Evolutionary conservation across 495 filamentous ascomycete genomes (phyloP).

Genomic region (Aspergillus haitiensis): DNA sequence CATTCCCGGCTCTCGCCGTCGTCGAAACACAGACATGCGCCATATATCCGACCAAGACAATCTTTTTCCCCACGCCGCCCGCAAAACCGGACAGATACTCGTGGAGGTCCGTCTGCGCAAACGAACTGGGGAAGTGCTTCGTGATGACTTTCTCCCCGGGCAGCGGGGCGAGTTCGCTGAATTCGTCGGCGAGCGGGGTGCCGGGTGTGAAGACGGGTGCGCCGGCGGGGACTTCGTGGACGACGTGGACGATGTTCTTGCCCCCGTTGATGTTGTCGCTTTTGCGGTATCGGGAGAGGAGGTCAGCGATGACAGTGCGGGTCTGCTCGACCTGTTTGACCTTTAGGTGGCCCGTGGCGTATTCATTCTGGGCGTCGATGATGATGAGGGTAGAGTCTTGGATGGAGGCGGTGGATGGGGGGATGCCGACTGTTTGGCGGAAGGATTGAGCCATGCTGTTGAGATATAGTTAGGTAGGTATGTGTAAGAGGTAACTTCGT

Average conservation of each 20-base stretch:
- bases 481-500: too few relatives aligned
- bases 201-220: constrained; percentile 61
- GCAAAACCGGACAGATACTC: constrained; percentile 37
- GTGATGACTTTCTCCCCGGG: constrained; percentile 47
- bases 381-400: constrained; percentile 58
- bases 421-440: constrained; percentile 48
- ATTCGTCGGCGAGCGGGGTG: constrained; percentile 54
- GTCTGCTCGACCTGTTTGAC: constrained; percentile 47
- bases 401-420: constrained; percentile 49
- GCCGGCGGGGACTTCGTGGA: constrained; percentile 54
- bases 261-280: constrained; percentile 28
- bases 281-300: constrained; percentile 54
- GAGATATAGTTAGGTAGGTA: too few relatives aligned
- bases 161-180: constrained; percentile 49
- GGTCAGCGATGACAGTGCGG: constrained; percentile 46
- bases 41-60: constrained; percentile 56
- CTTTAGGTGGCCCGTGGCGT: constrained; percentile 53
- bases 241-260: constrained; percentile 56
- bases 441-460: constrained; percentile 41
- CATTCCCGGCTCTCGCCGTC: constrained; percentile 54
- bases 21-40: constrained; percentile 65
- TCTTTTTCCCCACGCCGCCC: constrained; percentile 40
- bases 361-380: constrained; percentile 66
- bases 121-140: constrained; percentile 50
- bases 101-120: constrained; percentile 48